Percentiles rank a stretch among this genome's conserved stretches.
Conservation (phyloP, 768 basidiomycete genomes). For the Coprinellus aureogranulatus region DNA sequence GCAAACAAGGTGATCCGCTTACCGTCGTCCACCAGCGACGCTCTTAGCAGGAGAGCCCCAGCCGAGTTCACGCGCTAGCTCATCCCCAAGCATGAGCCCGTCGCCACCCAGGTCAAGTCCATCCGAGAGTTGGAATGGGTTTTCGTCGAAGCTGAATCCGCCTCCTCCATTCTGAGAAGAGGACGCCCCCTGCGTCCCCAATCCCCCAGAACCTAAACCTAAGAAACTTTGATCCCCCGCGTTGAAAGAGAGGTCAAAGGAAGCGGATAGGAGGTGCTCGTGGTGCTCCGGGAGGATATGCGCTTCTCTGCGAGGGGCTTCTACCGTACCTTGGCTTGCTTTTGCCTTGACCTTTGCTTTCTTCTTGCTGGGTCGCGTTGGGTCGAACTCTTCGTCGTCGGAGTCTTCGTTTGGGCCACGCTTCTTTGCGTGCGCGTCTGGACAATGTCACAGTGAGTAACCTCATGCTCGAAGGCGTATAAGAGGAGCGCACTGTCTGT, state of each 20-base stretch:
- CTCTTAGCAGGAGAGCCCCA: slow-evolving; percentile 50
- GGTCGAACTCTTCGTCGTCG: slow-evolving; percentile 52
- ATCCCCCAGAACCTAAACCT: slow-evolving; percentile 17
- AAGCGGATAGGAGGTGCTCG: slow-evolving; percentile 62
- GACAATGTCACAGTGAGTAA: no score
- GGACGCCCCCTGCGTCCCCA: slow-evolving; percentile 33
- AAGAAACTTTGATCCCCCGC: slow-evolving; percentile 9
- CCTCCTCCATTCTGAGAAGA: slow-evolving; percentile 53
- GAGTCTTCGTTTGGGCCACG: slow-evolving; percentile 23
- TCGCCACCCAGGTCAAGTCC: slow-evolving; percentile 57
- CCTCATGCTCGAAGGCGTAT: no score
- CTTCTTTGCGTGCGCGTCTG: slow-evolving; percentile 8
- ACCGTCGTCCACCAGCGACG: slow-evolving; percentile 14
- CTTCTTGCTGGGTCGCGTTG: slow-evolving; percentile 20
- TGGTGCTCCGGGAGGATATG: slow-evolving; percentile 74
- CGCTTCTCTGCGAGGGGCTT: slow-evolving; percentile 47
- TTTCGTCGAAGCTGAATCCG: slow-evolving; percentile 51
- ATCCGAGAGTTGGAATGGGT: slow-evolving; percentile 50
- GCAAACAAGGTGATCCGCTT: neutral
- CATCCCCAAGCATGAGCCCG: slow-evolving; percentile 54
- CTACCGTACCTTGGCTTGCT: slow-evolving; percentile 30
- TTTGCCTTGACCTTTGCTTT: slow-evolving; percentile 24
- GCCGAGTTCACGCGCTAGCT: slow-evolving; percentile 72
- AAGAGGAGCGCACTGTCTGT: slow-evolving; percentile 34
- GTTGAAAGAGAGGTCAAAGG: slow-evolving; percentile 59